Base-by-base conservation (phyloP, 208 protist species). In the Phytomonas serpens region DNA sequence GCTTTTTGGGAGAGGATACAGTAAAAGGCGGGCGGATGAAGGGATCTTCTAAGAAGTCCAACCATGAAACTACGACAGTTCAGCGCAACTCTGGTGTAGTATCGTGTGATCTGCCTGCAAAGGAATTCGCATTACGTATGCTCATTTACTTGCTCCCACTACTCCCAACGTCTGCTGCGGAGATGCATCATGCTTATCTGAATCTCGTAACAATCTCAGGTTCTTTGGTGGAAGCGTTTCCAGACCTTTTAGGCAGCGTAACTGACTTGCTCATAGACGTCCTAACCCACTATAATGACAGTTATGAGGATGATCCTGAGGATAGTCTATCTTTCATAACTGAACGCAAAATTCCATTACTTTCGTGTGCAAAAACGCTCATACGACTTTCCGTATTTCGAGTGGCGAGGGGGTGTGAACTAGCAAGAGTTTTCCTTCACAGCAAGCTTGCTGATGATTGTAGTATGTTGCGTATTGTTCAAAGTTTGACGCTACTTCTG, bases 401-500 rank as follows among this genome's bases (percentile, higher is more conserved):
- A 70, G 80, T 79, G 19, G 61, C 75, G 32, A 78, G 79, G 42
- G 77, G 67, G 2, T 89, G 84, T 66, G 75, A 70, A 29, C 79
- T 94, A 30, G 81, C 84, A 9, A 75, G 77, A 38, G 76, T 73
- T 37, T 89, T 88, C 71, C 64, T 85, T n/a, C 67, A 69, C 4
- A 80, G 80, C 70, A 79, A 82, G 67, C 63, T 94, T 19, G 82
- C 83, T 1, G 84, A 92, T 69, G 80, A 82, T 40, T 78, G 40
- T 63, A 86, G 70, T 57, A 78, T 83, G 42, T 73, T 75, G 16
- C 86, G 86, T 30, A 77, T 92, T n/a, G 69, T 85, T 57, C 73
- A 72, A 34, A 79, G 79, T 11, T 68, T 92, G 68, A 74, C 78
- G 52, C 72, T 81, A 37, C 80, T 94, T 32, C 64, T 92, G 30